Percentiles rank a stretch among this genome's conserved stretches.
Evolutionary conservation across 352 stramenopile genomes (phyloP).

Genomic region (Phytophthora uliginosa): DNA sequence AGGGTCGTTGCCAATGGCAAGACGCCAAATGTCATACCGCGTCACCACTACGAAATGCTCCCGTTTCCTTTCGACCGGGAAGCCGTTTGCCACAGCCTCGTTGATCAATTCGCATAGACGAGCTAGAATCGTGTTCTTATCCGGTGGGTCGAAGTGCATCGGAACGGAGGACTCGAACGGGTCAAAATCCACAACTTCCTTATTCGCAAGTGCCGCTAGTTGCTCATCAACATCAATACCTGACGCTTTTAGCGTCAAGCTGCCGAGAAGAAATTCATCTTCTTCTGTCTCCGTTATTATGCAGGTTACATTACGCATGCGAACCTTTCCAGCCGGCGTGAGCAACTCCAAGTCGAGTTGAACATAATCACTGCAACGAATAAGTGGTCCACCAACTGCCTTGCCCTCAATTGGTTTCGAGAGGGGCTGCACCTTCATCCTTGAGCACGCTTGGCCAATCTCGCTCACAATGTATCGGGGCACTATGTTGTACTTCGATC

Average conservation of each 20-base stretch:
- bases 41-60: constrained; percentile 4
- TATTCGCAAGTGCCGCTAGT: constrained; percentile 1
- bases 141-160: constrained; percentile 7
- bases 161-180: constrained; percentile 1
- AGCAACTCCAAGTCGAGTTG: background rate
- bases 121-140: constrained; percentile 5
- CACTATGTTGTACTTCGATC: background rate
- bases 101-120: constrained; percentile 7
- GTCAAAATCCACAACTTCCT: constrained; percentile 7
- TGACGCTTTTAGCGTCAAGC: background rate
- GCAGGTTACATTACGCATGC: background rate
- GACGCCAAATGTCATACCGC: constrained; percentile 3
- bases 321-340: background rate
- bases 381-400: constrained; percentile 8
- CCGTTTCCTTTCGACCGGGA: background rate
- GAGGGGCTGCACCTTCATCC: background rate
- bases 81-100: constrained; percentile 2
- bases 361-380: background rate
- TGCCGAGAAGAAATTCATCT: background rate
- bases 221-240: constrained; percentile 11
- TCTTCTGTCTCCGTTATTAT: constrained; percentile 10
- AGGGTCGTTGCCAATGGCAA: constrained; percentile 7
- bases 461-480: constrained; percentile 5
- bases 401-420: background rate
- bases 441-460: background rate